A percentile compares a stretch with the other conserved stretches of the same genome.
These are phyloP conservation scores for Paramecium octaurelia DNA, from an alignment of 73 alveolate genomes.

Conservation along the genomic window DNA sequence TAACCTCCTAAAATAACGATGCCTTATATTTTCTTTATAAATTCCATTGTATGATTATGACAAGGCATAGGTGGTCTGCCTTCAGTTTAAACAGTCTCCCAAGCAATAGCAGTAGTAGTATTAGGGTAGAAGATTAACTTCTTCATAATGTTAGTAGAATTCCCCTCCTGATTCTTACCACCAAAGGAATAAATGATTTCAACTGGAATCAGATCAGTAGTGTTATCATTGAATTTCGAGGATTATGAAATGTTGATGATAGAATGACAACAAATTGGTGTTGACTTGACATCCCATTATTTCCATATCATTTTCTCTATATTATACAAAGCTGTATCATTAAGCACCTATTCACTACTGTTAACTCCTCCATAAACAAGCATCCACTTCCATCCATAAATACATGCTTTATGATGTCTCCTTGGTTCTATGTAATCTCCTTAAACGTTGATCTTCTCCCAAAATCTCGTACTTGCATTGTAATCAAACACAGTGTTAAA, in stretches of 20 bases:
- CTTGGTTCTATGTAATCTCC: constrained; percentile 51
- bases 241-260: neutral
- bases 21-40: neutral
- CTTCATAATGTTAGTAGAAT: neutral
- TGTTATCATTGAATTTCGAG: neutral
- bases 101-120: neutral
- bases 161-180: constrained; percentile 24
- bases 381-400: constrained; percentile 41
- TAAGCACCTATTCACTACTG: neutral
- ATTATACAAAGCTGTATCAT: constrained; percentile 14
- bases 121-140: neutral
- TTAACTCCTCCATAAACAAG: constrained; percentile 34
- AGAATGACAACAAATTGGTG: constrained; percentile 13
- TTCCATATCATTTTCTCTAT: constrained; percentile 38
- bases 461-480: neutral
- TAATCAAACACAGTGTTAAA: constrained; percentile 2
- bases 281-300: neutral
- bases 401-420: constrained; percentile 49
- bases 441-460: neutral
- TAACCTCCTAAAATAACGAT: constrained; percentile 9
- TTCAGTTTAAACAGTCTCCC: neutral
- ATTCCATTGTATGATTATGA: constrained; percentile 41
- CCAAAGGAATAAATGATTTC: neutral
- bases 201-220: neutral
- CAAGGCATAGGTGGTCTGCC: constrained; percentile 25